phyloP scores from a whole-genome alignment of 1,284 basidiomycete species.

The Somion occarium region DNA sequence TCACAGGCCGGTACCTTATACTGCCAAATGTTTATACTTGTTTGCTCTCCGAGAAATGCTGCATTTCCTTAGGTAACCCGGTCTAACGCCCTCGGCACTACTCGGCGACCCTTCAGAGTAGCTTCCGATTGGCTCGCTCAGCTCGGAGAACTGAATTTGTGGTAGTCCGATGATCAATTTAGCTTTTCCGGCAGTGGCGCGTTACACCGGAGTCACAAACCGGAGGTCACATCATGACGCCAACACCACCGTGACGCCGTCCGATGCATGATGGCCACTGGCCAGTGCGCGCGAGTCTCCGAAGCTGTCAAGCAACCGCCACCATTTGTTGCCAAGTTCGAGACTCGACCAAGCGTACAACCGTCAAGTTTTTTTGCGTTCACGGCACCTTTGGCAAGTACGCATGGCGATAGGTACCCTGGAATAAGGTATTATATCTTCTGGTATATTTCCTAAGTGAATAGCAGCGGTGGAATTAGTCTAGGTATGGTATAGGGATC shows the following conservation, averaged over 20 bases:
- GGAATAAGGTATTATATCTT: neutral
- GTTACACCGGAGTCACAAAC: neutral
- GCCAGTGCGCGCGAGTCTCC: too few relatives aligned
- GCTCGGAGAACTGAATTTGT: neutral
- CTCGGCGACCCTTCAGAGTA: neutral
- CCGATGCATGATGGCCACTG: neutral
- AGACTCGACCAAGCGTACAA: neutral
- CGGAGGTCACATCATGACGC: neutral
- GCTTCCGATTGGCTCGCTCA: conserved; percentile 2
- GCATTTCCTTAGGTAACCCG: conserved; percentile 3
- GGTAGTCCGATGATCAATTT: neutral
- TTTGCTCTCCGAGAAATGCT: conserved; percentile 8
- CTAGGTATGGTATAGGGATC: neutral
- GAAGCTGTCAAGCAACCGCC: neutral
- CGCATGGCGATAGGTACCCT: neutral
- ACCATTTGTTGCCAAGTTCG: neutral
- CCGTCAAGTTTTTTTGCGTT: too few relatives aligned
- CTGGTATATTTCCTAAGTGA: neutral
- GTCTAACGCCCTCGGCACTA: neutral
- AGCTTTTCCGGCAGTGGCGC: neutral
- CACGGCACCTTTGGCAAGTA: neutral
- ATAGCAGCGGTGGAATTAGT: neutral
- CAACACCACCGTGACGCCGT: neutral
- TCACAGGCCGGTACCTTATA: conserved; percentile 2
- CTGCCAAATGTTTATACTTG: conserved; percentile 2